Conservation (phyloP, 257 asterid genomes). For the Euphrasia confusa region DNA sequence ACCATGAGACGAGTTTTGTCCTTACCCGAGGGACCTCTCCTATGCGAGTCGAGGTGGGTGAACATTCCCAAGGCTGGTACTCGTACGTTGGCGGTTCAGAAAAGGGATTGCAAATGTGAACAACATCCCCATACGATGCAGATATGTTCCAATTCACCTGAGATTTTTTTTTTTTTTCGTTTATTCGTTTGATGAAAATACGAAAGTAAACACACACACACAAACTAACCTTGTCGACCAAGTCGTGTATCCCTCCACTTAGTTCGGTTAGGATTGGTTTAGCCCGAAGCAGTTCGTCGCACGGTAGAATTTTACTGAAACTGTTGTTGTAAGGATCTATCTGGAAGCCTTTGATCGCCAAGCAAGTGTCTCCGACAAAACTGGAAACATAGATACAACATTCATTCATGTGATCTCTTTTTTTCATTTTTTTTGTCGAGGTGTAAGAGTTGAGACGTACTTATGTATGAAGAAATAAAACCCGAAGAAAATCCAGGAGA, state of each 20-base stretch:
- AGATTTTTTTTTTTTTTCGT: neutral
- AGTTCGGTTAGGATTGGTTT: conserved; percentile 41
- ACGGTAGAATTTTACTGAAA: conserved; percentile 75
- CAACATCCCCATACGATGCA: conserved; percentile 43
- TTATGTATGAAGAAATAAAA: conserved; percentile 52
- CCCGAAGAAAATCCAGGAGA: conserved; percentile 70
- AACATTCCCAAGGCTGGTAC: conserved; percentile 54
- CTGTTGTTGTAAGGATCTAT: conserved; percentile 74
- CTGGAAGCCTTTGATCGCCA: conserved; percentile 66
- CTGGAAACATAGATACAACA: conserved; percentile 26
- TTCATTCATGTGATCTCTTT: too few relatives aligned
- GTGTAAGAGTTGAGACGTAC: conserved; percentile 27
- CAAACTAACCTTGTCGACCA: conserved; percentile 44
- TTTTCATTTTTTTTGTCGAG: neutral
- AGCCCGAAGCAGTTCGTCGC: conserved; percentile 63
- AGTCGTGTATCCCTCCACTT: conserved; percentile 48
- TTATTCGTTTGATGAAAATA: too few relatives aligned
- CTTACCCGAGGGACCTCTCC: conserved; percentile 55
- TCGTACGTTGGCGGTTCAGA: conserved; percentile 60
- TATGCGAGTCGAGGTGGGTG: conserved; percentile 42
- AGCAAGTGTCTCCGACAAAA: conserved; percentile 68
- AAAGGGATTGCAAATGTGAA: conserved; percentile 88
- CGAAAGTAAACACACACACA: neutral
- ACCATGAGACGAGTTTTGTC: too few relatives aligned
- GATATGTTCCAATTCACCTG: conserved; percentile 77